phyloP scores from a whole-genome alignment of 768 basidiomycete genomes.

The Dictyophora rubrovolvata region DNA sequence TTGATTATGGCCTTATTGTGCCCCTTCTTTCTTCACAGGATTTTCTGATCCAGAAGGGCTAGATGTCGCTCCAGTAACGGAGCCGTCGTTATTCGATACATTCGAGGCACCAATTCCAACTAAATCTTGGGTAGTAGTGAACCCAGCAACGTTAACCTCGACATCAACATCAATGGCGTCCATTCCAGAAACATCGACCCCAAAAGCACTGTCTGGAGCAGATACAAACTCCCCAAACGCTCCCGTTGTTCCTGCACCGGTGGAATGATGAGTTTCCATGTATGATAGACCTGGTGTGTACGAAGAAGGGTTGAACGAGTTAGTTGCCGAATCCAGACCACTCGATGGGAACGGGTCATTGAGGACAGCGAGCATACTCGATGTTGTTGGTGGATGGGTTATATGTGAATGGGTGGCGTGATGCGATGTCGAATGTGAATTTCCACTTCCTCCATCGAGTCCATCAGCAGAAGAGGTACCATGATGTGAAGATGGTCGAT shows the following conservation, averaged over 20 bases:
- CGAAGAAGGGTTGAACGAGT: conserved; percentile 41
- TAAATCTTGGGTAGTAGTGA: conserved; percentile 16
- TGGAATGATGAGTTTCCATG: conserved; percentile 70
- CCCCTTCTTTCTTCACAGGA: neutral
- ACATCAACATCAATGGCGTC: conserved; percentile 30
- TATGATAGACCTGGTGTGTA: conserved; percentile 43
- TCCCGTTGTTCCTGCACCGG: conserved; percentile 44
- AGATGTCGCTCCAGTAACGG: neutral
- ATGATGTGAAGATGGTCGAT: conserved; percentile 30
- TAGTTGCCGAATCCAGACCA: conserved; percentile 53
- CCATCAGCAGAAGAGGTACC: neutral
- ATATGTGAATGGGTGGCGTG: conserved; percentile 43
- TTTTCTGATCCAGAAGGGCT: neutral
- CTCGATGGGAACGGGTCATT: conserved; percentile 59
- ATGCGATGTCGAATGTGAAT: neutral
- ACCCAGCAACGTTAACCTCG: conserved; percentile 34
- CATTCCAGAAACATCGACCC: conserved; percentile 52
- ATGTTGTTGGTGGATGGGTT: conserved; percentile 77
- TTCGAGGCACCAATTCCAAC: neutral
- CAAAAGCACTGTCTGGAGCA: conserved; percentile 38
- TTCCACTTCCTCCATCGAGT: neutral
- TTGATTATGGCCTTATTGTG: neutral
- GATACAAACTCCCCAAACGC: conserved; percentile 64
- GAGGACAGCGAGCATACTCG: conserved; percentile 83
- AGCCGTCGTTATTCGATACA: too few species aligned